Evolutionary conservation across 1,139 yeast species (phyloP).

Genomic region (Geotrichum cucujoidarum): DNA sequence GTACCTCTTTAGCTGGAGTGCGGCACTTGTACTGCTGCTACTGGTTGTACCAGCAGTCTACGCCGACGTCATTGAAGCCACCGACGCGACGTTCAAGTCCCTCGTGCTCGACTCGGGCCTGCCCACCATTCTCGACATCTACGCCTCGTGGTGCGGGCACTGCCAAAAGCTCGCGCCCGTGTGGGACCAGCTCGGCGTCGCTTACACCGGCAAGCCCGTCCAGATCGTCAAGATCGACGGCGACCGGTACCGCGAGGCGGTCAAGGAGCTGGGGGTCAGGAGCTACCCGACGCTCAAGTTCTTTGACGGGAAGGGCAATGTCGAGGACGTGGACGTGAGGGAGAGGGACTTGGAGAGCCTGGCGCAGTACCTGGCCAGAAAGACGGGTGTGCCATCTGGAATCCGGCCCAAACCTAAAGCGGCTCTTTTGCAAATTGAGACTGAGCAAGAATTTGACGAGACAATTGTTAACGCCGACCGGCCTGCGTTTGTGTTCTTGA

Average conservation of each 20-base stretch:
- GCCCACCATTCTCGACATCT: slow-evolving; percentile 64
- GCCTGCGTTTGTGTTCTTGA: slow-evolving; percentile 43
- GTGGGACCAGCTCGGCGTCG: slow-evolving; percentile 55
- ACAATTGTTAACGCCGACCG: slow-evolving; percentile 29
- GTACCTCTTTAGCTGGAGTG: too few species aligned
- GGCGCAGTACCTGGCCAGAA: slow-evolving; percentile 44
- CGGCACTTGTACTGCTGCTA: too few species aligned
- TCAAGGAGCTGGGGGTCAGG: slow-evolving; percentile 50
- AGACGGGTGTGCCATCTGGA: slow-evolving; percentile 39
- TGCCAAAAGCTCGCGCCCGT: slow-evolving; percentile 64
- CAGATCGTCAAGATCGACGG: slow-evolving; percentile 55
- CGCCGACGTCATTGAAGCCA: slow-evolving; percentile 41
- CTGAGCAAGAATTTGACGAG: not conserved
- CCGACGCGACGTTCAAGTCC: slow-evolving; percentile 49
- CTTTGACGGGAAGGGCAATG: slow-evolving; percentile 41
- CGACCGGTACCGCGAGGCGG: slow-evolving; percentile 52
- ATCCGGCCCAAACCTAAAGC: slow-evolving; percentile 28
- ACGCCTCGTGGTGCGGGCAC: slow-evolving; percentile 81
- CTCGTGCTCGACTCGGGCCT: slow-evolving; percentile 53
- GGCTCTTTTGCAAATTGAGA: slow-evolving; percentile 36
- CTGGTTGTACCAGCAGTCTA: not conserved
- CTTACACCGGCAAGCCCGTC: slow-evolving; percentile 45
- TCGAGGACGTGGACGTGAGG: slow-evolving; percentile 34
- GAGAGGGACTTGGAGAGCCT: slow-evolving; percentile 42
- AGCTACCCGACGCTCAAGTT: slow-evolving; percentile 64